These are phyloP conservation scores for Phaeotremella skinneri DNA, from an alignment of 768 basidiomycete species.

Conservation along the genomic window DNA sequence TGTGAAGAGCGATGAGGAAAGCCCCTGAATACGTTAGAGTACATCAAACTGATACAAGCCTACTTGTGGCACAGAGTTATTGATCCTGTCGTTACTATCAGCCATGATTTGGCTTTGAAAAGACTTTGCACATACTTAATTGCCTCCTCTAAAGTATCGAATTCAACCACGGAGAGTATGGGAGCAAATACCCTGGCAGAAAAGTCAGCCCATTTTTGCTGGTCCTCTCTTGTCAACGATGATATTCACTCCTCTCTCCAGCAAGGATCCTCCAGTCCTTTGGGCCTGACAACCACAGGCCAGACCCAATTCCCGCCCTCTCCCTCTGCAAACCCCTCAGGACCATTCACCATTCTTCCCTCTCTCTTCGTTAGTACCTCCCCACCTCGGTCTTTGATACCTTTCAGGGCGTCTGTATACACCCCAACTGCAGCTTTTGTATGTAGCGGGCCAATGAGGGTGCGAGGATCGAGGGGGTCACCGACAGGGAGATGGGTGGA, in stretches of 20 bases:
- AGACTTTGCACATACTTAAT: constrained; percentile 60
- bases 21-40: constrained; percentile 6
- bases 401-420: constrained; percentile 64
- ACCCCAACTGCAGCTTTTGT: constrained; percentile 64
- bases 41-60: not conserved
- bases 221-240: not conserved
- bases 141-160: constrained; percentile 60
- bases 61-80: constrained; percentile 45
- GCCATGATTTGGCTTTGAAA: not conserved
- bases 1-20: constrained; percentile 68
- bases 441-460: constrained; percentile 85
- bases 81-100: constrained; percentile 24
- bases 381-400: constrained; percentile 65
- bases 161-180: constrained; percentile 79
- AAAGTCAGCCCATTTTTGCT: not conserved
- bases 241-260: constrained; percentile 34
- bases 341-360: constrained; percentile 59
- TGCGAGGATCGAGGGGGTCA: constrained; percentile 73
- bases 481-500: constrained; percentile 58
- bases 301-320: constrained; percentile 82
- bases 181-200: constrained; percentile 67
- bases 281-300: constrained; percentile 55
- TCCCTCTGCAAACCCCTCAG: constrained; percentile 51
- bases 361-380: constrained; percentile 61
- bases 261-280: constrained; percentile 33